These are phyloP conservation scores for Lithospermum erythrorhizon DNA, from an alignment of 257 asterid species.

Conservation along the genomic window DNA sequence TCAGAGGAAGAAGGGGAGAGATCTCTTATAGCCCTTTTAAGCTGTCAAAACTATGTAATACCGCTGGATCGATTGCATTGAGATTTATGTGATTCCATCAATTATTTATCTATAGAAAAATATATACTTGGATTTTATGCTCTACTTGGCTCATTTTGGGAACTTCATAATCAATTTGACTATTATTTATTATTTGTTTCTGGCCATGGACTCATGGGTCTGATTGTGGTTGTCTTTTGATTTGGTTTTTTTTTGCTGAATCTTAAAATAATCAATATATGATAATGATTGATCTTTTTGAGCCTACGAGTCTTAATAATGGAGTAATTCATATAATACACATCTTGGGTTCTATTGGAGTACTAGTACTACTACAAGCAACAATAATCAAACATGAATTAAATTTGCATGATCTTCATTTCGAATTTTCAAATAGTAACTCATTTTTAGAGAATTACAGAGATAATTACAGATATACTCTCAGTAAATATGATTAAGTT, in stretches of 20 bases:
- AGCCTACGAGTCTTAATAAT: no score
- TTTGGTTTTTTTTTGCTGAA: neutral
- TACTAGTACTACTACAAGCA: no score
- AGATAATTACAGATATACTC: no score
- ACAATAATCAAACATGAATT: no score
- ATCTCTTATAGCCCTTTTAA: slow-evolving; percentile 43
- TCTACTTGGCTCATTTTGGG: slow-evolving; percentile 22
- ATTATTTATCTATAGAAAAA: slow-evolving; percentile 21
- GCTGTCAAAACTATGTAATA: slow-evolving; percentile 37
- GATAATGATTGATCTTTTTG: no score
- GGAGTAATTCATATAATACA: no score
- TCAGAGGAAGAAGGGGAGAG: slow-evolving; percentile 38
- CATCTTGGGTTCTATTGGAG: no score
- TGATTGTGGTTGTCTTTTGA: slow-evolving; percentile 18
- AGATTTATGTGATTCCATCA: slow-evolving; percentile 51
- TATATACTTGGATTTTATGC: slow-evolving; percentile 27
- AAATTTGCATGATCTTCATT: no score
- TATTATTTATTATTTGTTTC: slow-evolving; percentile 10
- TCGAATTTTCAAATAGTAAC: no score
- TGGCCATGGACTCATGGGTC: neutral
- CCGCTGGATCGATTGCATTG: slow-evolving; percentile 80
- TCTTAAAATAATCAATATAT: slow-evolving; percentile 8
- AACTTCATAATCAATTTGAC: slow-evolving; percentile 21
- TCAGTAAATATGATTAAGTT: no score
- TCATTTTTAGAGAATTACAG: no score